Percentiles rank a stretch among this genome's conserved stretches.
These are phyloP conservation scores for Brassica incana DNA, from an alignment of 345 rosid species.

Conservation along the genomic window DNA sequence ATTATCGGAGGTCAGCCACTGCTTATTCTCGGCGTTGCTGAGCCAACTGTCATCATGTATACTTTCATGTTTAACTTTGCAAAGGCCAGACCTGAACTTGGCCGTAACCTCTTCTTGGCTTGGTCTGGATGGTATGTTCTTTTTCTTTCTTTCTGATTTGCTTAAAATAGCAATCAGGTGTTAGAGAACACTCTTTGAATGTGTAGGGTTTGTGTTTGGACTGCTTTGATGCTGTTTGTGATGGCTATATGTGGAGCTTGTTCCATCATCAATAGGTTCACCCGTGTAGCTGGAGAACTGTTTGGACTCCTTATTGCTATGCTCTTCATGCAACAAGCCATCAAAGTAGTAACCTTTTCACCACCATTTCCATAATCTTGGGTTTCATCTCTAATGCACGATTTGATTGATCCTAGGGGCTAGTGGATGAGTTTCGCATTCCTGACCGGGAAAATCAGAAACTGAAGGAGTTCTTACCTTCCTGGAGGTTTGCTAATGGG, in stretches of 20 bases:
- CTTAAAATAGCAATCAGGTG: not conserved
- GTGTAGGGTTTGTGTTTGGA: slow-evolving; percentile 95
- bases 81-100: slow-evolving; percentile 80
- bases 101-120: slow-evolving; percentile 76
- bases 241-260: slow-evolving; percentile 94
- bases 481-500: slow-evolving; percentile 97
- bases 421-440: slow-evolving; percentile 82
- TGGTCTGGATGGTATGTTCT: slow-evolving; percentile 85
- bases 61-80: slow-evolving; percentile 95
- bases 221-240: slow-evolving; percentile 74
- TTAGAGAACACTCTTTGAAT: slow-evolving; percentile 10
- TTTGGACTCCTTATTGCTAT: slow-evolving; percentile 98
- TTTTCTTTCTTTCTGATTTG: not conserved
- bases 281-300: slow-evolving; percentile 90
- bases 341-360: slow-evolving; percentile 64
- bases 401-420: slow-evolving; percentile 53
- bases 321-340: slow-evolving; percentile 98
- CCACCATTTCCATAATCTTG: too few species aligned
- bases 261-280: slow-evolving; percentile 92
- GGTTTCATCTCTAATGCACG: slow-evolving; percentile 17
- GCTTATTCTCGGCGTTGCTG: slow-evolving; percentile 96
- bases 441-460: slow-evolving; percentile 61
- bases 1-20: slow-evolving; percentile 93
- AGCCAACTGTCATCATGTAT: slow-evolving; percentile 98
- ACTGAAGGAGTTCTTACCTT: slow-evolving; percentile 52